A percentile compares a stretch with the other conserved stretches of the same genome.
Evolutionary conservation across 2,329 filamentous ascomycete species (phyloP).

Genomic region (Penicillium sumatraense): DNA sequence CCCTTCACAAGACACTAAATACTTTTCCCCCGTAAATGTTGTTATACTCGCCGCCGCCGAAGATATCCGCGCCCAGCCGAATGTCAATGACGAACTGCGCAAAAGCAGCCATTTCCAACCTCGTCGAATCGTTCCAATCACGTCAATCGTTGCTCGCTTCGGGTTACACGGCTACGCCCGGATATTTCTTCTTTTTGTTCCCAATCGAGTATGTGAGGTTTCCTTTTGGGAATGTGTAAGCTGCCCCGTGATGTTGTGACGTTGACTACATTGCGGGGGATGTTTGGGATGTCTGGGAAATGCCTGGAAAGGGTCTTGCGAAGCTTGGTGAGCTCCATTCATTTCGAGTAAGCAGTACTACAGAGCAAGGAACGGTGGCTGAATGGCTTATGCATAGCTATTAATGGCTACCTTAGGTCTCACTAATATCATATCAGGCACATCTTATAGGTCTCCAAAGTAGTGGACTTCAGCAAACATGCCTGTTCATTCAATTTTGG

Average conservation of each 20-base stretch:
- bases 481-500: neutral
- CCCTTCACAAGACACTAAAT: no score
- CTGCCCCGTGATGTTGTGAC: neutral
- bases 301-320: neutral
- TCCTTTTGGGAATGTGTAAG: neutral
- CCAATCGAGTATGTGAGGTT: no score
- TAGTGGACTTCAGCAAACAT: neutral
- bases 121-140: no score
- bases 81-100: slow-evolving; percentile 16
- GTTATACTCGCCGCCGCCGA: slow-evolving; percentile 27
- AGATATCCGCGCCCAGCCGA: slow-evolving; percentile 31
- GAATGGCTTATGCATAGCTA: slow-evolving; percentile 2
- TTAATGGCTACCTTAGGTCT: neutral
- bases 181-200: neutral
- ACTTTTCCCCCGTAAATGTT: no score
- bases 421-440: neutral
- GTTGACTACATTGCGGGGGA: neutral
- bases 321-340: neutral
- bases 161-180: slow-evolving; percentile 6
- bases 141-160: neutral
- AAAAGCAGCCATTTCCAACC: no score
- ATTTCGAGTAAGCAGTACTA: neutral
- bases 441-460: slow-evolving; percentile 2
- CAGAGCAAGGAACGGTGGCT: neutral
- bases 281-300: neutral